Conservation (phyloP, 257 asterid genomes). For the Solanum gandarillasii region DNA sequence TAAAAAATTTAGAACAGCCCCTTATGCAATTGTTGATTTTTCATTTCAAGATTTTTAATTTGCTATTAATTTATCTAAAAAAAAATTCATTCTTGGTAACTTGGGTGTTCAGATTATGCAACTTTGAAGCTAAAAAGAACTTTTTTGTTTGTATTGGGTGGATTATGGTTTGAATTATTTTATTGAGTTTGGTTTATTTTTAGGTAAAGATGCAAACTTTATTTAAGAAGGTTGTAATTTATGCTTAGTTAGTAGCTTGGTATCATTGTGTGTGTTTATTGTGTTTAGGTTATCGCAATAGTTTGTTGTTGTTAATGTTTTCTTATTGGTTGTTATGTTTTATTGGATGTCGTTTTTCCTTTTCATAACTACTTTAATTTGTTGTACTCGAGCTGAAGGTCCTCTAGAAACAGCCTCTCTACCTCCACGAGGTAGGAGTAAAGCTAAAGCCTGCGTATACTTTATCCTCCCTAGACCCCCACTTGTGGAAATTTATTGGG, state of each 20-base stretch:
- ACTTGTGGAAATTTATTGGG: neutral
- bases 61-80: neutral
- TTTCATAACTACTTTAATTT: neutral
- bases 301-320: neutral
- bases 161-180: neutral
- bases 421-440: neutral
- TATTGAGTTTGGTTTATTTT: constrained; percentile 10
- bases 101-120: neutral
- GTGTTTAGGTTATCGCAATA: neutral
- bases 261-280: neutral
- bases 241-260: constrained; percentile 6
- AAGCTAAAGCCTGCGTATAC: neutral
- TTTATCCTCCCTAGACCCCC: neutral
- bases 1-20: neutral
- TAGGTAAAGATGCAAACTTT: constrained; percentile 19
- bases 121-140: neutral
- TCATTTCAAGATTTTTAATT: neutral
- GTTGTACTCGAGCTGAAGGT: neutral
- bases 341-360: neutral
- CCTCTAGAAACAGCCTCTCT: neutral
- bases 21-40: neutral
- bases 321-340: neutral
- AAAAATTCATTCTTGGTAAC: neutral
- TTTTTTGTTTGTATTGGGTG: neutral
- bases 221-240: constrained; percentile 29